Conservation (phyloP, 2,329 filamentous ascomycete genomes). For the Phaeosphaeriaceae sp. region DNA sequence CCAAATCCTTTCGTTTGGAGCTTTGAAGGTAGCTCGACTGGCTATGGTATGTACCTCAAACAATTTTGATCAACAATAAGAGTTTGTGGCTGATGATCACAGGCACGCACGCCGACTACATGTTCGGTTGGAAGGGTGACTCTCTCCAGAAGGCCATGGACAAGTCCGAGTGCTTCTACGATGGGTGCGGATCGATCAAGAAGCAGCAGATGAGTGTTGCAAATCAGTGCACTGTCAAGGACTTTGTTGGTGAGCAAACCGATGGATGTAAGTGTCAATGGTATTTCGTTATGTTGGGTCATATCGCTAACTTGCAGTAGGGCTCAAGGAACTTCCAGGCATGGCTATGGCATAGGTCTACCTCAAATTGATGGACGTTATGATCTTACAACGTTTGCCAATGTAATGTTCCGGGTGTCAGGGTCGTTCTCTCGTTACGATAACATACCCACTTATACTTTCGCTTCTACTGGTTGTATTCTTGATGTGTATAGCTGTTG, state of each 20-base stretch:
- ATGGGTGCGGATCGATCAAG: constrained; percentile 26
- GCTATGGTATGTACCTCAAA: constrained; percentile 11
- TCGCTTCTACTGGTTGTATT: not conserved
- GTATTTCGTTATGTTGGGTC: too few species aligned
- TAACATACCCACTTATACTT: not conserved
- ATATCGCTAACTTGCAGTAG: constrained; percentile 1
- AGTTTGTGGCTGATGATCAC: not conserved
- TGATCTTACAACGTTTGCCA: not conserved
- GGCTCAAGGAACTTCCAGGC: constrained; percentile 8
- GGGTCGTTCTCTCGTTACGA: not conserved
- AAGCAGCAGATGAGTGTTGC: constrained; percentile 30
- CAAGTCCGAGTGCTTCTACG: constrained; percentile 27
- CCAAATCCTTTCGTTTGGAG: constrained; percentile 29
- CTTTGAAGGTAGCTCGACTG: constrained; percentile 19
- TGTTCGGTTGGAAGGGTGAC: constrained; percentile 31
- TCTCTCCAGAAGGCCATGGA: constrained; percentile 22
- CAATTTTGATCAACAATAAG: not conserved
- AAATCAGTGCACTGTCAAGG: constrained; percentile 32
- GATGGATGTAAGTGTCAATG: constrained; percentile 24
- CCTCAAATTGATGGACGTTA: too few species aligned
- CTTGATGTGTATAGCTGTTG: not conserved
- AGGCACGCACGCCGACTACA: constrained; percentile 31
- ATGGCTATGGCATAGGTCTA: constrained; percentile 5
- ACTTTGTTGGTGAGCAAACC: constrained; percentile 24
- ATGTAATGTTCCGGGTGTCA: not conserved